These are phyloP conservation scores for Nicotiana knightiana DNA, from an alignment of 257 asterid genomes.

Conservation along the genomic window DNA sequence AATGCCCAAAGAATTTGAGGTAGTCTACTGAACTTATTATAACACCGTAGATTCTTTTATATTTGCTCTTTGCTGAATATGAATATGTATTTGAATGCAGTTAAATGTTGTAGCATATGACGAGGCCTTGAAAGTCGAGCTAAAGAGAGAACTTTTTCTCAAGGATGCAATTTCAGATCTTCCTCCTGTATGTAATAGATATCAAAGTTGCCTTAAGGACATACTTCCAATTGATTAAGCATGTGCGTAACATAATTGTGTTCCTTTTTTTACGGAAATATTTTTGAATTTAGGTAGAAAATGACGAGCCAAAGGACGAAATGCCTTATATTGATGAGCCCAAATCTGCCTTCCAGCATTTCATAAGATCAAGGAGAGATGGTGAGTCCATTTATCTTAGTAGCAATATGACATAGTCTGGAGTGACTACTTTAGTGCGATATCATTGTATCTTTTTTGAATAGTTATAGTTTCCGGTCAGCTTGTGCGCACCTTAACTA, in stretches of 20 bases:
- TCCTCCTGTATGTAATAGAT: slow-evolving; percentile 41
- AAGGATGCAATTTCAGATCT: slow-evolving; percentile 79
- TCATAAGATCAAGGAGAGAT: slow-evolving; percentile 46
- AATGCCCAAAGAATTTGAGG: slow-evolving; percentile 67
- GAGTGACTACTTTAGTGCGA: too few relatives aligned
- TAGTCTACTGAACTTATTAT: neutral
- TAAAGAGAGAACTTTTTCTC: slow-evolving; percentile 48
- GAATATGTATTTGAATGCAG: slow-evolving; percentile 24
- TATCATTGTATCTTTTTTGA: neutral
- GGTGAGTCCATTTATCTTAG: slow-evolving; percentile 40
- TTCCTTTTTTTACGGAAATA: neutral
- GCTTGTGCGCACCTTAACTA: neutral
- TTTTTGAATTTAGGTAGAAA: slow-evolving; percentile 40
- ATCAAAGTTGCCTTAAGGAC: neutral
- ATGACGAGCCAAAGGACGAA: slow-evolving; percentile 52
- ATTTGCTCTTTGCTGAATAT: neutral
- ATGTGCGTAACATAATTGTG: too few relatives aligned
- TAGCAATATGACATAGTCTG: neutral
- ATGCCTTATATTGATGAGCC: slow-evolving; percentile 43
- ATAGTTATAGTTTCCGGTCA: neutral
- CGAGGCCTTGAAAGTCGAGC: slow-evolving; percentile 20
- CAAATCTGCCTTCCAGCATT: slow-evolving; percentile 46
- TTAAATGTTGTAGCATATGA: slow-evolving; percentile 43
- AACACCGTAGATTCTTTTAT: neutral
- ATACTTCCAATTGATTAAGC: too few relatives aligned